phyloP scores from a whole-genome alignment of 2,329 filamentous ascomycete species.

The Talaromyces sp. region DNA sequence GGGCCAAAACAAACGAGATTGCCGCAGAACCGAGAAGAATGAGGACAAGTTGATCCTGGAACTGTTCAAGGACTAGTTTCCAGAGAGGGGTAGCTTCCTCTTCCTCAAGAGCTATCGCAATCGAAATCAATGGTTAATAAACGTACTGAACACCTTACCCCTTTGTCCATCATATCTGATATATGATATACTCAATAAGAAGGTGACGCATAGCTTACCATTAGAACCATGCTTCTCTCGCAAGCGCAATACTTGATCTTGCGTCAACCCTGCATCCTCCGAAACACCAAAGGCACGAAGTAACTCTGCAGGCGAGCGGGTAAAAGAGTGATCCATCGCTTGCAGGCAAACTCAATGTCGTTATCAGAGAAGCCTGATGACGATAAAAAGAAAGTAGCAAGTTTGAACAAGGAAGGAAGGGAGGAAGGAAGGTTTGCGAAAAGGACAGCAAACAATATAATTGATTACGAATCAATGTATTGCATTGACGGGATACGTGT shows the following conservation, averaged over 20 bases:
- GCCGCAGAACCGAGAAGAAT: slow-evolving; percentile 90
- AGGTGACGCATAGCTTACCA: slow-evolving; percentile 43
- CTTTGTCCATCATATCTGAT: not conserved
- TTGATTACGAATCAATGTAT: not conserved
- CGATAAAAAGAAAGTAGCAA: slow-evolving; percentile 2
- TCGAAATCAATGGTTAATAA: too few relatives aligned
- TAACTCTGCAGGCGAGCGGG: slow-evolving; percentile 45
- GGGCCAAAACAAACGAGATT: slow-evolving; percentile 85
- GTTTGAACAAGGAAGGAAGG: slow-evolving; percentile 9
- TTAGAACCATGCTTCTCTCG: slow-evolving; percentile 51
- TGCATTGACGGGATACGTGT: not conserved
- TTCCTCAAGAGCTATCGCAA: slow-evolving; percentile 61
- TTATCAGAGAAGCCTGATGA: slow-evolving; percentile 5
- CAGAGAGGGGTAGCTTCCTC: slow-evolving; percentile 93
- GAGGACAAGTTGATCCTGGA: slow-evolving; percentile 96
- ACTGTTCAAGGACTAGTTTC: slow-evolving; percentile 96
- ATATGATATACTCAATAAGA: not conserved
- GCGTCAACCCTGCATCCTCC: slow-evolving; percentile 48
- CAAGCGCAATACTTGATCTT: slow-evolving; percentile 43
- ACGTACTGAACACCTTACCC: too few relatives aligned
- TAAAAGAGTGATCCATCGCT: slow-evolving; percentile 52
- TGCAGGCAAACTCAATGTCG: slow-evolving; percentile 9
- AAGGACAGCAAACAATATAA: slow-evolving; percentile 15
- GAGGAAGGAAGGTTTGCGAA: slow-evolving; percentile 18
- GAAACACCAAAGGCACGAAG: slow-evolving; percentile 50